Base-by-base conservation (phyloP, 768 basidiomycete genomes). In the Clitopilus passeckerianus region DNA sequence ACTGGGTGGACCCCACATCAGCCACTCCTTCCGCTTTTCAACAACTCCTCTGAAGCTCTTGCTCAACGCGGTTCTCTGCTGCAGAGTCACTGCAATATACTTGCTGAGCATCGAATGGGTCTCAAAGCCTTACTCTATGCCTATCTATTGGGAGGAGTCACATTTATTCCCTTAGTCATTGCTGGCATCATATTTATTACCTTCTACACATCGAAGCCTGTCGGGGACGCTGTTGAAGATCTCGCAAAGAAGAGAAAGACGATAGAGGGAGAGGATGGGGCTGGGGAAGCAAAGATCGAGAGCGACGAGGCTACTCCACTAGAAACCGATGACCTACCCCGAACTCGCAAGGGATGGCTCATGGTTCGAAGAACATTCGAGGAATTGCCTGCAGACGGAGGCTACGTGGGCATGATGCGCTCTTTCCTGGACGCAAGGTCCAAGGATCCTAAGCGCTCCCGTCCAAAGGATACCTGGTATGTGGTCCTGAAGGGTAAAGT, bases 381-480 rank as follows among this genome's bases (percentile, higher is more conserved):
- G 65, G 88, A 90, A 67, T 71, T 80, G 9, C 66, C 73, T 18
- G 71, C 72, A 20, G 89, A 92, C 63, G 80, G 82, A 9, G 83
- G 87, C 46, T 93, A 94, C 67, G 89, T 92, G 57, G 86, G 81
- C n/a, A 74, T 92, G 61, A 85, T 94, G 67, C 84, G 85, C 58
- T 87, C 89, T 14, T 90, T 92, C 68, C 75, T 93, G 60, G 91
- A 93, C 66, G 77, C 91, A 16, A 81, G 90, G 59, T 91, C 91
- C 55, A 90, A 91, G 69, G 91, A 94, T 72, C 90, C 93, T 7
- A 90, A 89, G 68, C 80, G 84, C 43, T 86, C 89, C 14, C 81
- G 90, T 54, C 93, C 94, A 15, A 93, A 93, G 74, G 95, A 97
- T 70, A 88, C 83, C 83, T 97, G 91, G 87, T 97, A 88, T 70